phyloP scores from a whole-genome alignment of 2,329 filamentous ascomycete species.

The Colletotrichum godetiae region DNA sequence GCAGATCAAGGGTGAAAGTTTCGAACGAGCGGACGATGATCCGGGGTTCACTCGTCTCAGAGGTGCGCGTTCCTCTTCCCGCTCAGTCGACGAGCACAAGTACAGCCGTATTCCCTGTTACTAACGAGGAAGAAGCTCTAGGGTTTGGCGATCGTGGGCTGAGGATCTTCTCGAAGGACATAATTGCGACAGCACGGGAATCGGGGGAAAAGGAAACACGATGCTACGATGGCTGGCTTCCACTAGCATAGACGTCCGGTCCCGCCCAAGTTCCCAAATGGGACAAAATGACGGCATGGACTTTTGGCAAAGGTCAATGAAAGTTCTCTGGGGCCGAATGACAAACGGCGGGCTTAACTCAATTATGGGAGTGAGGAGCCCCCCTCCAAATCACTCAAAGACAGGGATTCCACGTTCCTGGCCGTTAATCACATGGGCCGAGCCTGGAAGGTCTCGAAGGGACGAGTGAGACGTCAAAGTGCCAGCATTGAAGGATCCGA shows the following conservation, averaged over 20 bases:
- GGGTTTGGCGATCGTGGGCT: conserved; percentile 4
- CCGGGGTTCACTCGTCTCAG: conserved; percentile 30
- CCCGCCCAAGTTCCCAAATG: conserved; percentile 19
- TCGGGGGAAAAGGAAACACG: background rate
- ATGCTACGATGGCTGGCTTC: conserved; percentile 3
- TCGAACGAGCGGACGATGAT: conserved; percentile 14
- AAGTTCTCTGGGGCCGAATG: background rate
- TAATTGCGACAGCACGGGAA: background rate
- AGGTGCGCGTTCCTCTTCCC: background rate
- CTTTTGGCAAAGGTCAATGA: conserved; percentile 15
- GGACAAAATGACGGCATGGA: conserved; percentile 32
- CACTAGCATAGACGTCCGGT: conserved; percentile 20
- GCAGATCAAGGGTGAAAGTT: conserved; percentile 7
- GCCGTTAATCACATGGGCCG: background rate
- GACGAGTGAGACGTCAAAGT: conserved; percentile 15
- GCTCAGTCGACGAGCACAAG: conserved; percentile 4
- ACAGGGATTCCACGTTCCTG: background rate
- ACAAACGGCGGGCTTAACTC: conserved; percentile 14
- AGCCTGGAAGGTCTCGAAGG: background rate
- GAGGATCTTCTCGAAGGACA: conserved; percentile 2
- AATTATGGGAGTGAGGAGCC: background rate
- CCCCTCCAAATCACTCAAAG: background rate
- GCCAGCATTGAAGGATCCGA: conserved; percentile 4
- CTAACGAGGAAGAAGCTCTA: background rate
- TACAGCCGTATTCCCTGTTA: background rate